Conservation (phyloP, 1,139 yeast species). For the Scheffersomyces illinoinensis region DNA sequence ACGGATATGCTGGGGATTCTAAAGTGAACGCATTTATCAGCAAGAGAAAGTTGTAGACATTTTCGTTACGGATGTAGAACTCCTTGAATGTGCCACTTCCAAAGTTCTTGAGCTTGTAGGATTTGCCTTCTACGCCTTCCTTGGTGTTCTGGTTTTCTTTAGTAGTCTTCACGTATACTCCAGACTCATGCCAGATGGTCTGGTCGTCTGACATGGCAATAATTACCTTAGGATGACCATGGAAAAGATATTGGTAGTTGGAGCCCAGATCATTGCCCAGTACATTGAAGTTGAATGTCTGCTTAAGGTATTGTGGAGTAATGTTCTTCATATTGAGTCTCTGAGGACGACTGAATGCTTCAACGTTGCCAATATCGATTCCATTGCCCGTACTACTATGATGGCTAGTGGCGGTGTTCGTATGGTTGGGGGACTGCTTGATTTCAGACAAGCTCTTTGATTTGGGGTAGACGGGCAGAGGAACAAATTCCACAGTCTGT, state of each 20-base stretch:
- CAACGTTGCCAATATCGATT: not conserved
- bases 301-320: conserved; percentile 25
- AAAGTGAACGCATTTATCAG: conserved; percentile 37
- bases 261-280: conserved; percentile 19
- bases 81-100: conserved; percentile 13
- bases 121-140: conserved; percentile 3
- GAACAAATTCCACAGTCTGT: not conserved
- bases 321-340: conserved; percentile 9
- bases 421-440: not conserved
- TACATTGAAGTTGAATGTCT: conserved; percentile 26
- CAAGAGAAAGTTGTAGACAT: conserved; percentile 21
- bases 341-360: not conserved
- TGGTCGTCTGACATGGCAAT: conserved; percentile 22
- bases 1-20: conserved; percentile 22
- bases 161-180: conserved; percentile 22
- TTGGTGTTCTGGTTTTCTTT: conserved; percentile 6
- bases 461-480: not conserved
- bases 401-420: not conserved
- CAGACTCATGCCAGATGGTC: conserved; percentile 29
- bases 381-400: not conserved
- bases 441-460: not conserved
- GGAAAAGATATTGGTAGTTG: conserved; percentile 24
- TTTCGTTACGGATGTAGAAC: conserved; percentile 15
- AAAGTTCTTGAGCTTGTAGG: conserved; percentile 13
- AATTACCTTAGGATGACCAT: conserved; percentile 30